These are phyloP conservation scores for Ceratobasidium sp. DNA, from an alignment of 1,284 basidiomycete genomes.

Conservation along the genomic window DNA sequence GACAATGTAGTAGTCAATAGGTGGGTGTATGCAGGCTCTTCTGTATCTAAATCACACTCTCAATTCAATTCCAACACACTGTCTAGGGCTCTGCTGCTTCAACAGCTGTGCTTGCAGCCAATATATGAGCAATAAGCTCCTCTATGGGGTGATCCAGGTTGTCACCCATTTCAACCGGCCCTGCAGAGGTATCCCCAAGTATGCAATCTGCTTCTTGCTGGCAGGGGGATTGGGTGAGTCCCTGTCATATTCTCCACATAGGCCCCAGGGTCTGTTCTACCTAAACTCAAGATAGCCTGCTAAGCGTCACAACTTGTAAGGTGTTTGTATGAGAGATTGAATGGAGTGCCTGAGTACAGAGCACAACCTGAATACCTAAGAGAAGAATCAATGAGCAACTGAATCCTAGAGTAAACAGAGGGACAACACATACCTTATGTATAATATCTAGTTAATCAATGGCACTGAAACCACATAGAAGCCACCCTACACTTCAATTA, in stretches of 20 bases:
- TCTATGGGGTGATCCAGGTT: constrained; percentile 5
- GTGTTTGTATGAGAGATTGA: constrained; percentile 48
- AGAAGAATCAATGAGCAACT: too few species aligned
- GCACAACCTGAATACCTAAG: constrained; percentile 47
- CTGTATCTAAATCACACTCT: background rate
- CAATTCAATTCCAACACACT: background rate
- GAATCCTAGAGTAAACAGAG: too few species aligned
- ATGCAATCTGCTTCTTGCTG: too few species aligned
- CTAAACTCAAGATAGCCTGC: constrained; percentile 28
- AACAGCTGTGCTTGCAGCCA: constrained; percentile 3
- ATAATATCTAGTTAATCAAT: constrained; percentile 32
- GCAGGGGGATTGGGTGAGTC: background rate
- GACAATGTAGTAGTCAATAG: background rate
- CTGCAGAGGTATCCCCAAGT: background rate
- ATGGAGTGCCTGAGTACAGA: background rate
- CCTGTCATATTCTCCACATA: constrained; percentile 9
- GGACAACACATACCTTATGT: constrained; percentile 29
- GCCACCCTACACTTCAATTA: constrained; percentile 16
- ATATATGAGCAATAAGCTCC: constrained; percentile 10
- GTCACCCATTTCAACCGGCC: background rate
- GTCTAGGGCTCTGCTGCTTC: background rate
- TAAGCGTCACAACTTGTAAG: constrained; percentile 43
- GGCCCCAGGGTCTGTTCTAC: background rate
- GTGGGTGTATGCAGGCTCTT: background rate
- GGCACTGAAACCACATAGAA: constrained; percentile 13